Evolutionary conservation across 768 basidiomycete species (phyloP).

Genomic region (Tulasnella sp.): DNA sequence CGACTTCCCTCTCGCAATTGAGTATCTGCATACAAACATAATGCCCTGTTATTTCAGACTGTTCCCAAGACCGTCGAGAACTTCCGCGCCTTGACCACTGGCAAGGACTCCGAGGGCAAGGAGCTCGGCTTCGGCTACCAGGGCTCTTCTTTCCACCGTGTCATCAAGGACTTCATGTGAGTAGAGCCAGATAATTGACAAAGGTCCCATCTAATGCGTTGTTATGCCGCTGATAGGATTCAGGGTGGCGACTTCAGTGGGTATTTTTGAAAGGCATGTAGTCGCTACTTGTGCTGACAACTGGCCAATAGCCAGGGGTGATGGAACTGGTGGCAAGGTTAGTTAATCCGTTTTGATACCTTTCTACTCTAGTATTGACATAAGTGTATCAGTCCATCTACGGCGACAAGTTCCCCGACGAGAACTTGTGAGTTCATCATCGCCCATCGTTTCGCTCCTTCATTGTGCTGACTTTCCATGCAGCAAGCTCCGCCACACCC

Average conservation of each 20-base stretch:
- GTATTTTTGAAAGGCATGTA: slow-evolving; percentile 26
- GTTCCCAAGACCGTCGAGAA: slow-evolving; percentile 97
- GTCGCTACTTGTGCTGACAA: slow-evolving; percentile 8
- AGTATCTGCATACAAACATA: not conserved
- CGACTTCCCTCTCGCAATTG: not conserved
- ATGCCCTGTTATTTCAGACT: slow-evolving; percentile 38
- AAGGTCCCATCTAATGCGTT: slow-evolving; percentile 1
- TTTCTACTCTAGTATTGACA: not conserved
- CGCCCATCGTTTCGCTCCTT: not conserved
- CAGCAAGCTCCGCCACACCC: slow-evolving; percentile 93
- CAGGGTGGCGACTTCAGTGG: slow-evolving; percentile 97
- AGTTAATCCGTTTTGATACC: not conserved
- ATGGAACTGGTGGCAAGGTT: slow-evolving; percentile 77
- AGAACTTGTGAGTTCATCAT: slow-evolving; percentile 67
- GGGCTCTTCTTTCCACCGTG: slow-evolving; percentile 92
- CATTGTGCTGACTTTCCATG: not conserved
- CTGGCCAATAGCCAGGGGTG: slow-evolving; percentile 49
- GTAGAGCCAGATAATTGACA: slow-evolving; percentile 18
- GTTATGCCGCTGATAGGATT: slow-evolving; percentile 44
- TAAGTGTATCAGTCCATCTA: slow-evolving; percentile 61
- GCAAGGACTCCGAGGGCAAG: slow-evolving; percentile 64
- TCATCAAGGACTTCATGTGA: slow-evolving; percentile 89
- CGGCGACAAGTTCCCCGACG: slow-evolving; percentile 81
- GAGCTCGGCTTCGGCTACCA: slow-evolving; percentile 84
- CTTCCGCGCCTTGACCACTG: slow-evolving; percentile 87